Evolutionary conservation across 331 rosid species (phyloP), one percentile per base, ranked within the genome.

Genomic region (Pyracantha coccinea): DNA sequence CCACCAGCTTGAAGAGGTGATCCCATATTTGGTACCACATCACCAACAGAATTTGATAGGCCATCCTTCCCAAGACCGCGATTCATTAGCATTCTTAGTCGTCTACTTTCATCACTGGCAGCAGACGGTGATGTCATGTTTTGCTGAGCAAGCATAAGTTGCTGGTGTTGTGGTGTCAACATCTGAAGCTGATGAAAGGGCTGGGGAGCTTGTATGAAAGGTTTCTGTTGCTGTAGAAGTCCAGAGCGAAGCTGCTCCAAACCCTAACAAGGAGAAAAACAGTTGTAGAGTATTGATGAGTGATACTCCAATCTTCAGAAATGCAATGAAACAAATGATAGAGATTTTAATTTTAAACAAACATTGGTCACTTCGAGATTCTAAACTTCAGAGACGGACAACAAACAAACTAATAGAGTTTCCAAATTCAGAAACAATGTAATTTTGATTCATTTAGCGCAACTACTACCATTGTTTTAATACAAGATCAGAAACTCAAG

Each of bases 161-260:
- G 98, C 78, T 89, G 98, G 79, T 93, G 97, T 45, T 94, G 99
- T 8, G 96, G 96, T 16, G 99, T 76, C 91, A 95, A 80, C 99
- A 95, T 92, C 79, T 89, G 99, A 64, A 95, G 88, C 86, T 92
- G 99, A 82, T 86, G 98, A 85, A 90, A 94, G 17, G 93, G 93
- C 78, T 86, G 98, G 66, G 93, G 96, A 65, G 90, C 83, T 83
- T 92, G 99, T 25, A 90, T 92, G 78, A 80, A 95, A 76, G 99
- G 83, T 79, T 95, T 95, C 75, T 81, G 99, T 32, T 84, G 97
- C 89, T 87, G 98, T 80, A 94, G 95, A 83, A 92, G 76, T 83
- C 99, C 96, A 66, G 90, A 73, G 38, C 99, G 99, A 23, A 95
- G 96, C 58, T 89, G 99, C 69, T 95, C 99, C 79, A 95, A 78